Base-by-base conservation (phyloP, 176 grass and related monocot species). In the Poa annua region DNA sequence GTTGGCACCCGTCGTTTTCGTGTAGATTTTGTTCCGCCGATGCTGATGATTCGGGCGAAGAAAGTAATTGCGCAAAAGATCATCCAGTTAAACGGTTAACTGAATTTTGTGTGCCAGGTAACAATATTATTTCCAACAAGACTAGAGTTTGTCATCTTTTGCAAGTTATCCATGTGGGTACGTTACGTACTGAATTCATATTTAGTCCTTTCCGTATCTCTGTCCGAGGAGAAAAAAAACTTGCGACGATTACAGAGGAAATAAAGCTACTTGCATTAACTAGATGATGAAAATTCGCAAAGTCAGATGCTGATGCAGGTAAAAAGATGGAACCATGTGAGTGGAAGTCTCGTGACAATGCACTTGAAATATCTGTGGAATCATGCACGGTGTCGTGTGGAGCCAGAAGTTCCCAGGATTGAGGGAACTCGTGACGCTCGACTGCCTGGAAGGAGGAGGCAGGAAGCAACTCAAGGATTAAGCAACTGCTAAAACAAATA, bases 391-490 rank as follows among this genome's bases (percentile, higher is more conserved):
- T 66, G 63, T 48, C 24, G 11, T 11, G 79, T 81, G 78, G 83
- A 81, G 42, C 42, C 54, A 19, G 38, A 34, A 76, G 62, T 4
- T 54, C 78, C 53, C 9, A 22, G 21, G 42, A 55, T 64, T 81
- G 71, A 24, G 63, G 80, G 73, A 80, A 62, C 71, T 49, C 17
- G 85, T 77, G 63, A 67, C 11, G 82, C 52, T 52, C 26, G 22
- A 73, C 61, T 76, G 80, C 71, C 61, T 71, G 71, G 80, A 88
- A 88, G 80, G 80, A 88, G 80, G 86, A 52, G 66, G 80, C 80
- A 83, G 80, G 32, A 83, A 83, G 86, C 80, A 83, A 83, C 85
- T 61, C 13, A 8, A 63, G 11, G 25, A 16, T 53, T 21, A 83
- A 88, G 80, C 80, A 88, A 71, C 26, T 26, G 63, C 29, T 50